These are phyloP conservation scores for Tulasnella sp. DNA, from an alignment of 768 basidiomycete species.

Conservation along the genomic window DNA sequence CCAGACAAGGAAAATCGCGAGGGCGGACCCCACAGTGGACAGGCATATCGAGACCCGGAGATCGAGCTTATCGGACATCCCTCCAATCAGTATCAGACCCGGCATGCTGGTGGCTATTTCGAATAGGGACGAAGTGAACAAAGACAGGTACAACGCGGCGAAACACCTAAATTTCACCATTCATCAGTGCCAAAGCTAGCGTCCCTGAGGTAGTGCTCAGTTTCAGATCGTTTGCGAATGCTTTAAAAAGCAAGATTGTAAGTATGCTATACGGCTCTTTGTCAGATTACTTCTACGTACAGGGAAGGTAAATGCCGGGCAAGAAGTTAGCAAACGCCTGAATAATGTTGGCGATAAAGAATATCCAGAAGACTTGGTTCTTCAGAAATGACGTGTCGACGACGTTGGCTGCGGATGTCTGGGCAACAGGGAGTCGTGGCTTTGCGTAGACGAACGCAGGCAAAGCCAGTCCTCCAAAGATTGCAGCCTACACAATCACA, in stretches of 20 bases:
- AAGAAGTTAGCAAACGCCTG: conserved; percentile 27
- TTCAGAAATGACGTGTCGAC: conserved; percentile 21
- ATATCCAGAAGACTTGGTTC: conserved; percentile 25
- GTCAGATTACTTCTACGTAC: not conserved
- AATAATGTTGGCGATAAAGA: conserved; percentile 22
- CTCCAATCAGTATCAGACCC: conserved; percentile 23
- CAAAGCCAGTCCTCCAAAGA: conserved; percentile 14
- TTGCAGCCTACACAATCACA: conserved; percentile 5
- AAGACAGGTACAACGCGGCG: not conserved
- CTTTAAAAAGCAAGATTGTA: not conserved
- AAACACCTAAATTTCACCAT: conserved; percentile 7
- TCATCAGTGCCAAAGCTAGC: conserved; percentile 24
- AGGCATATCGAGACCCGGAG: conserved; percentile 18
- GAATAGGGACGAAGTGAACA: not conserved
- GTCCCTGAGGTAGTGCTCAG: conserved; percentile 28
- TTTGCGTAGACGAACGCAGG: conserved; percentile 26
- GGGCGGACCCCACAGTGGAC: conserved; percentile 21
- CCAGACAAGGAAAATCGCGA: conserved; percentile 25
- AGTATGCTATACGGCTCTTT: not conserved
- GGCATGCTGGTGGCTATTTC: conserved; percentile 19
- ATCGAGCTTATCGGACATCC: conserved; percentile 25
- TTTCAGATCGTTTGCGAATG: conserved; percentile 23
- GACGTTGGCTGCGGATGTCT: not conserved
- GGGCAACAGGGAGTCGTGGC: conserved; percentile 22
- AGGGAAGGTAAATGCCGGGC: conserved; percentile 25